Base-by-base conservation (phyloP, 1,284 basidiomycete species). In the Golubevia pallescens region DNA sequence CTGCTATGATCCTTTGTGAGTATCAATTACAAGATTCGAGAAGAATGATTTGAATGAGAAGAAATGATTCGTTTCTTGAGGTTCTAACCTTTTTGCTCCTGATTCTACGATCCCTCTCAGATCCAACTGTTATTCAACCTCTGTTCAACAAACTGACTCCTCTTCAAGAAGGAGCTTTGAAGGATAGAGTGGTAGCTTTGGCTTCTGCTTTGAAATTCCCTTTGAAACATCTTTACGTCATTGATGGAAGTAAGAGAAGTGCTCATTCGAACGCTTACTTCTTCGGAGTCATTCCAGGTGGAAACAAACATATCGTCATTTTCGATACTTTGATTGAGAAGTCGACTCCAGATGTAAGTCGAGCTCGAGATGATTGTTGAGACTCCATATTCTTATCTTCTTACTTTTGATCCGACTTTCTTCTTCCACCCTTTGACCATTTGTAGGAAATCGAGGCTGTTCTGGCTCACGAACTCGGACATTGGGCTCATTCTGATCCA, bases 71-170 rank as follows among this genome's bases (percentile, higher is more conserved):
- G 3, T 21, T 19, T 7, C 24, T 14, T 58, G 19, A 16, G 23
- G 16, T 20, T 14, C 42, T 48, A 14, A 58, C 42, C 2, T 52
- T 19, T 20, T 51, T 20, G 6, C 24, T 7, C 34, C 34, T 14
- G 32, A 32, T 19, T 16, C 23, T n/a, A n/a, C n/a, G n/a, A n/a
- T n/a, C n/a, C n/a, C n/a, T n/a, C n/a, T n/a, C n/a, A n/a, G n/a
- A n/a, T n/a, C n/a, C n/a, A n/a, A 93, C 91, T 20, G 88, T 97
- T 81, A 97, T 98, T 74, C 94, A 96, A 80, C 95, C 96, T 0
- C 88, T 98, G 53, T 97, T 98, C 89, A 98, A 98, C 90, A 97
- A 94, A 86, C 90, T 97, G 42, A 94, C 94, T 0, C 93, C 94
- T 1, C 89, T 98, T 3, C 88, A 75, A 2, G 71, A 83, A 38